Percentiles rank a stretch among this genome's conserved stretches.
These are phyloP conservation scores for Globisporangium barbulae DNA, from an alignment of 352 stramenopile genomes.

Conservation along the genomic window DNA sequence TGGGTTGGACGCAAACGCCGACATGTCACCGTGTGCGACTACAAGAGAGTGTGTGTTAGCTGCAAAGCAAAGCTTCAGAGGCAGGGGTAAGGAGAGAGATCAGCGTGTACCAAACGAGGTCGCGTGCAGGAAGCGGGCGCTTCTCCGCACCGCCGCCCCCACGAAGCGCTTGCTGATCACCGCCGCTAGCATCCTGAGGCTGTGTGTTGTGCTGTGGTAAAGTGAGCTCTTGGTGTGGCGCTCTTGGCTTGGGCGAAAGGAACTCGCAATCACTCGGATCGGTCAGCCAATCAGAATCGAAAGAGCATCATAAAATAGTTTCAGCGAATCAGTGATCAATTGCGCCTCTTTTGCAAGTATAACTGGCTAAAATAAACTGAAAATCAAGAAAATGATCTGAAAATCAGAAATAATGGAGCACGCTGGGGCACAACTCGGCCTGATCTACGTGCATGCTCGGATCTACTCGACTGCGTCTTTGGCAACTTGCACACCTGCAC, in stretches of 20 bases:
- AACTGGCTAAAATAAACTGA: too few relatives aligned
- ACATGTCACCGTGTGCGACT: constrained; percentile 52
- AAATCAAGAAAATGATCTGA: too few relatives aligned
- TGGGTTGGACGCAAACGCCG: constrained; percentile 55
- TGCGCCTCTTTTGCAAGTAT: too few relatives aligned
- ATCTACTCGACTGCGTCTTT: too few relatives aligned
- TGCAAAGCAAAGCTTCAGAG: too few relatives aligned
- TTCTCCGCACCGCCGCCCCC: background rate
- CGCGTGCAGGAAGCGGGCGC: constrained; percentile 4
- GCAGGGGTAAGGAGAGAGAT: background rate
- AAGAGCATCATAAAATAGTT: background rate
- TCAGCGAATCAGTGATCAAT: too few relatives aligned
- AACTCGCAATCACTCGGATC: background rate
- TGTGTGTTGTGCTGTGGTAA: background rate
- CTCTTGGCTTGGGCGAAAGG: too few relatives aligned
- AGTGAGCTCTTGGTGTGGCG: background rate
- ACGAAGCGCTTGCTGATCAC: constrained; percentile 4
- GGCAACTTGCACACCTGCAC: too few relatives aligned
- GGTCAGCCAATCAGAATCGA: background rate
- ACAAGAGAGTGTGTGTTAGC: background rate
- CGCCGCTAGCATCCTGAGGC: background rate
- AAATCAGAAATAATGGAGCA: too few relatives aligned
- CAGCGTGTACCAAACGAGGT: background rate
- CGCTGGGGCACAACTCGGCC: too few relatives aligned
- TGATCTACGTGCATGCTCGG: too few relatives aligned